These are phyloP conservation scores for Rhizopus stolonifer DNA, from an alignment of 371 early-diverging fungal species.

Conservation along the genomic window DNA sequence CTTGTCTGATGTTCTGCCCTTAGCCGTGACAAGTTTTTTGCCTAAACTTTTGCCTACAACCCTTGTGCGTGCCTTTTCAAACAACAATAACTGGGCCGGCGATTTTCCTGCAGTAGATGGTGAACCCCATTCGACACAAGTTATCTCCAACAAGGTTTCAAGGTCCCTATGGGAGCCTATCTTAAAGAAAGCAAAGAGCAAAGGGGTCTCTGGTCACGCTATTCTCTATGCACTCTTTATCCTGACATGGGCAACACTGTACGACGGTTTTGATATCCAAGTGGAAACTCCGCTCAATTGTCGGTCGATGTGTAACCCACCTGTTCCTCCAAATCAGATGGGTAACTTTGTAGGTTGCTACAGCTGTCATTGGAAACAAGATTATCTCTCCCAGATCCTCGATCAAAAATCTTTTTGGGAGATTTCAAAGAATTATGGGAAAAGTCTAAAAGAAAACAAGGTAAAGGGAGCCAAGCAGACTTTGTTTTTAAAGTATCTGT, in stretches of 20 bases:
- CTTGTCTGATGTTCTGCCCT: slow-evolving; percentile 18
- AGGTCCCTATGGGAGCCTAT: slow-evolving; percentile 14
- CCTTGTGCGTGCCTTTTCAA: slow-evolving; percentile 9
- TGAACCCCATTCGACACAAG: slow-evolving; percentile 23
- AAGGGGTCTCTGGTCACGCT: slow-evolving; percentile 35
- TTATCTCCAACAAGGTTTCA: slow-evolving; percentile 16
- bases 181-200: slow-evolving; percentile 17
- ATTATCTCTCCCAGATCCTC: not conserved
- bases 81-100: slow-evolving; percentile 28
- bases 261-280: not conserved
- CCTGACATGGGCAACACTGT: slow-evolving; percentile 30
- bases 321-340: slow-evolving; percentile 25
- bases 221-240: slow-evolving; percentile 23
- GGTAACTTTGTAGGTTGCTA: slow-evolving; percentile 45
- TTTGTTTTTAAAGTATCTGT: slow-evolving; percentile 20
- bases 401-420: slow-evolving; percentile 23
- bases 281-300: slow-evolving; percentile 37
- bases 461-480: slow-evolving; percentile 18
- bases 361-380: slow-evolving; percentile 17
- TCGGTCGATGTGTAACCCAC: slow-evolving; percentile 34
- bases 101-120: slow-evolving; percentile 27
- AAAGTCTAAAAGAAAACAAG: slow-evolving; percentile 16
- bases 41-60: slow-evolving; percentile 18
- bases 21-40: slow-evolving; percentile 1
- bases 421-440: slow-evolving; percentile 23